A percentile compares a stretch with the other conserved stretches of the same genome.
Conservation (phyloP, 1,284 basidiomycete species). For the Cutaneotrichosporon sp. region DNA sequence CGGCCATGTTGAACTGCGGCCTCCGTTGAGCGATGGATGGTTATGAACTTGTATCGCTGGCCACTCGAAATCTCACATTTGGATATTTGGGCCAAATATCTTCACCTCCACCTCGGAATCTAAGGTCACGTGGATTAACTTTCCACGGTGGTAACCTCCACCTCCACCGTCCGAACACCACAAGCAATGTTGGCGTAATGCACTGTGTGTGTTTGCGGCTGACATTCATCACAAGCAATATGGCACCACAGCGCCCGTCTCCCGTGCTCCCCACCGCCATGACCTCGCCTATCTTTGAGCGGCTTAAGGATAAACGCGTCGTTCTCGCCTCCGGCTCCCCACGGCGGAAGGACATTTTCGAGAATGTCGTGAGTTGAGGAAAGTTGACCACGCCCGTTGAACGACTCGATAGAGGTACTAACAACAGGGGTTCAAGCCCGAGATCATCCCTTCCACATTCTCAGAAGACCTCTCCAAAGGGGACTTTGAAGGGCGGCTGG, state of each 20-base stretch:
- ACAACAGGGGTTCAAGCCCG: slow-evolving; percentile 75
- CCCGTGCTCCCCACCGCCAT: slow-evolving; percentile 70
- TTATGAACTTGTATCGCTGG: background rate
- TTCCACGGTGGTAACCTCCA: slow-evolving; percentile 6
- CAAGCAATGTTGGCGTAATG: background rate
- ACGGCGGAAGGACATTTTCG: slow-evolving; percentile 79
- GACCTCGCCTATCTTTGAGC: slow-evolving; percentile 66
- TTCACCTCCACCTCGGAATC: slow-evolving; percentile 7
- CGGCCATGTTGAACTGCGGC: slow-evolving; percentile 31
- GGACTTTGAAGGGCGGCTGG: slow-evolving; percentile 68
- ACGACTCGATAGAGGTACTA: slow-evolving; percentile 3
- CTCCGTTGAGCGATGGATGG: background rate
- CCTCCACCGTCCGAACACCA: background rate
- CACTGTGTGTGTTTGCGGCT: background rate
- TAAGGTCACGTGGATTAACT: background rate
- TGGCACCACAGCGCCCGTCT: slow-evolving; percentile 25
- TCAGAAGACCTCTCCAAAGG: slow-evolving; percentile 72
- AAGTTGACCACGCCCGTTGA: slow-evolving; percentile 18
- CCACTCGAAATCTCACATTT: background rate
- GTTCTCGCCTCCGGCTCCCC: slow-evolving; percentile 84
- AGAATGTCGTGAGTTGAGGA: slow-evolving; percentile 64
- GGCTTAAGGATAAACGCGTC: slow-evolving; percentile 67
- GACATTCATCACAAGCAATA: background rate
- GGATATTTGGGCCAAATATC: slow-evolving; percentile 3
- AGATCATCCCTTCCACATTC: slow-evolving; percentile 85